A percentile compares a stretch with the other conserved stretches of the same genome.
phyloP scores from a whole-genome alignment of 306 rosid species.

The Medicago ruthenica region DNA sequence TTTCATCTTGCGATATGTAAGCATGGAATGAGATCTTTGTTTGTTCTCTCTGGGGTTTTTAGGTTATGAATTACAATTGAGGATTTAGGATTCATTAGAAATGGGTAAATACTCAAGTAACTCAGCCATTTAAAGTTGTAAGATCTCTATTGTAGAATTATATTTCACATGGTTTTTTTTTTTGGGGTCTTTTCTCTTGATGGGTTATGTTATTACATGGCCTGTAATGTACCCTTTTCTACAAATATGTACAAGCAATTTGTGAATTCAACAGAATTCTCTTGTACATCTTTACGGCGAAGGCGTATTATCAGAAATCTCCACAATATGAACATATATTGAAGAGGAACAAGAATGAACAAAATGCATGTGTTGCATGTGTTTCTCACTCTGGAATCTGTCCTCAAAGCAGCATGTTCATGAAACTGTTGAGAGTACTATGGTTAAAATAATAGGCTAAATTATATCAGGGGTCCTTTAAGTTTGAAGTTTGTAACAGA shows the following conservation, averaged over 20 bases:
- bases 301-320: slow-evolving; percentile 83
- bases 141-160: background rate
- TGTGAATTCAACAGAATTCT: slow-evolving; percentile 90
- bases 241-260: slow-evolving; percentile 62
- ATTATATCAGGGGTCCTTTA: too few relatives aligned
- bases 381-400: too few relatives aligned
- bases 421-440: too few relatives aligned
- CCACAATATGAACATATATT: slow-evolving; percentile 93
- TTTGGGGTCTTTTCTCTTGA: background rate
- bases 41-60: background rate
- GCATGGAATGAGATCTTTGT: background rate
- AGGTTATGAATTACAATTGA: slow-evolving; percentile 17
- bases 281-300: slow-evolving; percentile 71
- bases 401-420: too few relatives aligned
- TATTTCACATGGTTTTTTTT: background rate
- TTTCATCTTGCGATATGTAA: background rate
- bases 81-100: background rate
- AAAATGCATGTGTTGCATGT: slow-evolving; percentile 29
- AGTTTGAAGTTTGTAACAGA: too few relatives aligned
- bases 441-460: too few relatives aligned
- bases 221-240: background rate
- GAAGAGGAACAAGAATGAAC: slow-evolving; percentile 74
- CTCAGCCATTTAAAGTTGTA: background rate
- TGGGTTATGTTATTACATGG: background rate
- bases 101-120: background rate